Percentiles rank a stretch among this genome's conserved stretches.
Conservation (phyloP, 495 filamentous ascomycete species). For the Niebla homalea region DNA sequence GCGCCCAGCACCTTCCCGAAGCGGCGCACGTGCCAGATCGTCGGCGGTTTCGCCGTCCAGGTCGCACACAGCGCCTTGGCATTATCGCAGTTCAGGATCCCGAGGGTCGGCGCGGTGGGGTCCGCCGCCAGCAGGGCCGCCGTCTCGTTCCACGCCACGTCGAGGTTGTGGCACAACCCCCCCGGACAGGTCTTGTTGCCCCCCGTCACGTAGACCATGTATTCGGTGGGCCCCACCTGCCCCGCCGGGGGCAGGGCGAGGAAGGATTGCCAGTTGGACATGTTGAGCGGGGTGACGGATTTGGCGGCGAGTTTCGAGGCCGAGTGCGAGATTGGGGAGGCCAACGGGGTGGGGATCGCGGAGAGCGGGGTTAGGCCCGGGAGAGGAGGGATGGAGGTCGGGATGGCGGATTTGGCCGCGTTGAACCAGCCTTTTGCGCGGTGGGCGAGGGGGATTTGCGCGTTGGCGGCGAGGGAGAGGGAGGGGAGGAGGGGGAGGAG, state of each 20-base stretch:
- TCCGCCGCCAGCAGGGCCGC: conserved; percentile 51
- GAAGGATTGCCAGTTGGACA: conserved; percentile 59
- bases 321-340: conserved; percentile 35
- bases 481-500: conserved; percentile 53
- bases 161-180: conserved; percentile 34
- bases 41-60: conserved; percentile 61
- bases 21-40: conserved; percentile 60
- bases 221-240: conserved; percentile 49
- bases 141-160: conserved; percentile 51
- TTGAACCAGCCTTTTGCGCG: conserved; percentile 53
- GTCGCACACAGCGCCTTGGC: conserved; percentile 67
- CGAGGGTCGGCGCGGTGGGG: conserved; percentile 57
- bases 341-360: conserved; percentile 26
- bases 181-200: conserved; percentile 82
- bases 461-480: conserved; percentile 53
- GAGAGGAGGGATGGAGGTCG: conserved; percentile 32
- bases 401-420: conserved; percentile 46
- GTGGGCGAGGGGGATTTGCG: conserved; percentile 58
- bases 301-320: conserved; percentile 40
- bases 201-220: conserved; percentile 69
- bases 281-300: conserved; percentile 45
- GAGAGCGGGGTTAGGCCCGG: conserved; percentile 20
- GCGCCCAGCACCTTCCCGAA: conserved; percentile 37
- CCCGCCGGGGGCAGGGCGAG: conserved; percentile 45
- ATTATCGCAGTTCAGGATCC: conserved; percentile 63